Percentiles rank a stretch among this genome's conserved stretches.
These are phyloP conservation scores for Xylaria sp. DNA, from an alignment of 2,329 filamentous ascomycete species.

Conservation along the genomic window DNA sequence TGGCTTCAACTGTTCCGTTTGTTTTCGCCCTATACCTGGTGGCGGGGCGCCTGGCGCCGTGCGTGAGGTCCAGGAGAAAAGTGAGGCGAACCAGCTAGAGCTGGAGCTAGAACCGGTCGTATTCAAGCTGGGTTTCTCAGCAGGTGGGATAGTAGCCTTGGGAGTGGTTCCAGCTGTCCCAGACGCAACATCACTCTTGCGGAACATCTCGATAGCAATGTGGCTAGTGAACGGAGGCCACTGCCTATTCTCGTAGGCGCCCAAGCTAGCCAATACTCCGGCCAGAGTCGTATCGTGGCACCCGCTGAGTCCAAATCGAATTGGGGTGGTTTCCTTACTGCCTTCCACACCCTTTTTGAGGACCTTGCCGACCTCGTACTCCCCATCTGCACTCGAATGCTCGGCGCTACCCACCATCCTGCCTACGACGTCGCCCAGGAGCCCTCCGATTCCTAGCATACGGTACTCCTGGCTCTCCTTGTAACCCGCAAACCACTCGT, in stretches of 20 bases:
- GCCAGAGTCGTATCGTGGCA: constrained; percentile 96
- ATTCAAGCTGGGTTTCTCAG: constrained; percentile 20
- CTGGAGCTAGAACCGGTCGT: constrained; percentile 31
- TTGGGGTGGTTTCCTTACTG: constrained; percentile 54
- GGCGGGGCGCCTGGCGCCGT: constrained; percentile 49
- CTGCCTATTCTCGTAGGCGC: constrained; percentile 74
- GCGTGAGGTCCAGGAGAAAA: constrained; percentile 45
- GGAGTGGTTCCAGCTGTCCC: neutral
- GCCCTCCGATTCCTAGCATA: constrained; percentile 83
- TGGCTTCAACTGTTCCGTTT: constrained; percentile 63
- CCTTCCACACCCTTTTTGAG: constrained; percentile 47
- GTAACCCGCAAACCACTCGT: constrained; percentile 95
- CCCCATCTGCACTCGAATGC: constrained; percentile 62
- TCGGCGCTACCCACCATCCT: constrained; percentile 77
- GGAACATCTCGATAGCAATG: constrained; percentile 90
- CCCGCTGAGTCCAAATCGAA: constrained; percentile 82
- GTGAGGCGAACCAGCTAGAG: constrained; percentile 49
- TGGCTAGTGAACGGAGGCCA: constrained; percentile 97
- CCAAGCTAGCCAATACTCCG: constrained; percentile 78
- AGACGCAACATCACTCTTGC: constrained; percentile 53
- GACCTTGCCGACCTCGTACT: constrained; percentile 57
- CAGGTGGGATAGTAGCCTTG: constrained; percentile 33
- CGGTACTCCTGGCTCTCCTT: constrained; percentile 86
- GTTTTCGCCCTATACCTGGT: constrained; percentile 68
- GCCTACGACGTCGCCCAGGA: constrained; percentile 84